Evolutionary conservation across 805 yeast genomes (phyloP), one percentile per base, ranked within the genome.

Genomic region (Ogataea chonburiensis): DNA sequence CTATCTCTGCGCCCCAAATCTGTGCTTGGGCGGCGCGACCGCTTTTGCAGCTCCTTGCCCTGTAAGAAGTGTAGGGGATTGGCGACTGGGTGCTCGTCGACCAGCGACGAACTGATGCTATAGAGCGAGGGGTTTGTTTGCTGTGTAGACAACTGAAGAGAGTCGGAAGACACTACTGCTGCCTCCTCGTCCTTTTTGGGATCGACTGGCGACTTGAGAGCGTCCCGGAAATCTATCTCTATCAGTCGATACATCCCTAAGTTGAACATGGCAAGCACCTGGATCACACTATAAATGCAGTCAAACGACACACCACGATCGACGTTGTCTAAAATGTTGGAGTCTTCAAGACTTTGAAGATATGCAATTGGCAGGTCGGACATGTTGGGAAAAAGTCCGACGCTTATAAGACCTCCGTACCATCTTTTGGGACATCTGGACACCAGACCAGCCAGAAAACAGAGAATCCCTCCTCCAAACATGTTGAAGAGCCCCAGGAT

Each of bases 291-390:
- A 49, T 82, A 84, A 21, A 88, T 80, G 51, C 88, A 81, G 14
- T 85, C 81, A 59, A 83, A 86, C 1, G 96, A 93, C 17, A 83
- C 81, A 17, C 96, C 97, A 48, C 73, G 72, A 36, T 76, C 70
- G 23, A 86, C 86, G 11, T 66, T 50, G 0, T 80, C 65, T 49
- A 88, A 80, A 5, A 71, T 64, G 1, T 75, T 66, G 1, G 87
- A 79, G 11, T 75, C 70, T 17, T 84, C 80, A 52, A 86, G 62
- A 3, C 91, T 81, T 51, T 81, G 86, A 23, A 80, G 57, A 48
- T 86, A 87, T 0, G 95, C 95, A 47, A 86, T 83, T 0, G 96
- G 95, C 38, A 86, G 67, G 61, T 86, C 95, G 11, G 88, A 76
- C 28, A 82, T 77, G 53, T 86, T 86, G 28, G 88, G 89, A 52